phyloP scores from a whole-genome alignment of 176 grass and related monocot species.

The Triticum monococcum region DNA sequence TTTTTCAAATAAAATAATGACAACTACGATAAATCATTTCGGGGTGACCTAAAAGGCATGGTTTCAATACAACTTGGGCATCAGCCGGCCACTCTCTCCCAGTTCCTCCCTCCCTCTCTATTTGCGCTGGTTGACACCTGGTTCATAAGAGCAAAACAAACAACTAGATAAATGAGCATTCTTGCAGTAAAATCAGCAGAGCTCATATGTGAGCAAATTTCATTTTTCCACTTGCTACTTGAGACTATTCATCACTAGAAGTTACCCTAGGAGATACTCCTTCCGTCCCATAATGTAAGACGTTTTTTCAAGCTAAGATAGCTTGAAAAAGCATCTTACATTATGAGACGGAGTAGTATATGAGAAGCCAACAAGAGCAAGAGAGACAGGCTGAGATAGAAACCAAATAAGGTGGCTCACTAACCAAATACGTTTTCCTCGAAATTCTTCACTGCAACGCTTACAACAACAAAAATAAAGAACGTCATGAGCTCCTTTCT shows the following conservation, averaged over 20 bases:
- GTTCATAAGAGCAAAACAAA: background rate
- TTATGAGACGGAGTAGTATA: background rate
- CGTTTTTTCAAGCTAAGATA: too few species aligned
- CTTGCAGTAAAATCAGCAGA: background rate
- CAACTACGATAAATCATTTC: background rate
- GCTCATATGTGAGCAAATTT: background rate
- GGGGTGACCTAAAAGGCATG: background rate
- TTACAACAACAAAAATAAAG: slow-evolving; percentile 4
- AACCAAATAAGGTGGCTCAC: background rate
- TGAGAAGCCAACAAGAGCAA: background rate
- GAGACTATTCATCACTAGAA: background rate
- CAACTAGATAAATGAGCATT: background rate
- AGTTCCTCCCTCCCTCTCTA: background rate
- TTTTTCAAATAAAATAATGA: background rate
- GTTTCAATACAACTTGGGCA: background rate
- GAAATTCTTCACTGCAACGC: background rate
- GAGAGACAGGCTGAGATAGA: background rate
- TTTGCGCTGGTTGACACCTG: slow-evolving; percentile 13
- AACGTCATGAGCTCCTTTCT: slow-evolving; percentile 7
- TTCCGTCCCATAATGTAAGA: too few species aligned
- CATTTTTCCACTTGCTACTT: background rate
- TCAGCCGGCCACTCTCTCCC: background rate
- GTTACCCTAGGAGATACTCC: background rate
- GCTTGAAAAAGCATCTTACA: too few species aligned
- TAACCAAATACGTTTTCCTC: background rate